phyloP scores from a whole-genome alignment of 192 early-diverging fungal species.

The Rhizoclosmatium sp. region DNA sequence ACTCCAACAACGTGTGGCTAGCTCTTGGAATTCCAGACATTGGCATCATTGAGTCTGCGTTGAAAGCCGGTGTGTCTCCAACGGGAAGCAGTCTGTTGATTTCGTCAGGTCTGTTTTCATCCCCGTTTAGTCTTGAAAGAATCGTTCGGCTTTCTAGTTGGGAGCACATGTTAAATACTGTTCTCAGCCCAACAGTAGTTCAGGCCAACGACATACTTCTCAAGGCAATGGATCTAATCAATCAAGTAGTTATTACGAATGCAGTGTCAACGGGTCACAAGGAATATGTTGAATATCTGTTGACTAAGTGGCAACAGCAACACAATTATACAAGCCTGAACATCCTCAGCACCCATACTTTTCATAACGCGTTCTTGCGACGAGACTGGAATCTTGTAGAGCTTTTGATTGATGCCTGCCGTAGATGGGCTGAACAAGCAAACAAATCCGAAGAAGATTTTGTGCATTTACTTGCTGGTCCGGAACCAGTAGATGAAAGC shows the following conservation, averaged over 20 bases:
- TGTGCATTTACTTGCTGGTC: background rate
- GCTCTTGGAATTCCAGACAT: too few relatives aligned
- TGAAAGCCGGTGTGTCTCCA: too few relatives aligned
- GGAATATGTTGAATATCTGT: background rate
- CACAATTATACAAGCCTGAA: background rate
- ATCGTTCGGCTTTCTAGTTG: too few relatives aligned
- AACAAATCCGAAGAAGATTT: background rate
- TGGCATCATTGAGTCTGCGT: too few relatives aligned
- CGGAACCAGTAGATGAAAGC: background rate
- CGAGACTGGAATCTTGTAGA: background rate
- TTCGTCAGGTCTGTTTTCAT: too few relatives aligned
- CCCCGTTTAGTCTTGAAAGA: too few relatives aligned
- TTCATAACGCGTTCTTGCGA: background rate
- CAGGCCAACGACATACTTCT: too few relatives aligned
- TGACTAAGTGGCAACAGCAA: background rate
- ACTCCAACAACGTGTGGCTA: too few relatives aligned
- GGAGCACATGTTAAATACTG: too few relatives aligned
- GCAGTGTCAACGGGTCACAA: background rate
- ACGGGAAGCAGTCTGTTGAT: too few relatives aligned
- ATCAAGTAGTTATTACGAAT: background rate
- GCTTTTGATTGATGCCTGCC: background rate
- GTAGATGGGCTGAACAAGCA: background rate
- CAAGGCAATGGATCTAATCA: too few relatives aligned
- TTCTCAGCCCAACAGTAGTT: too few relatives aligned
- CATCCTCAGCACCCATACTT: background rate